These are phyloP conservation scores for Ziziphus jujuba DNA, from an alignment of 306 rosid genomes.

Conservation along the genomic window DNA sequence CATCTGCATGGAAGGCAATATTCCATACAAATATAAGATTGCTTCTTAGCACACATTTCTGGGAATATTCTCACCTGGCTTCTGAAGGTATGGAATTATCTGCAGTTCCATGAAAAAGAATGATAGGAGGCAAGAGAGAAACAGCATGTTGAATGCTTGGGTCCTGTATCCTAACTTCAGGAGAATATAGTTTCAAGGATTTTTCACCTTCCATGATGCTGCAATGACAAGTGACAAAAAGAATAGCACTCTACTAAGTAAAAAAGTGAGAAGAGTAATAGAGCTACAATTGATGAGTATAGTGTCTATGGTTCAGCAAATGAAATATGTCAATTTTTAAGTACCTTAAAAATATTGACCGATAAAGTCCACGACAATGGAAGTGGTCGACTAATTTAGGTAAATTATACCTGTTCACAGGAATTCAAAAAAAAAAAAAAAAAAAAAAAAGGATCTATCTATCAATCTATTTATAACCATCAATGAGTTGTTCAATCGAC, in stretches of 20 bases:
- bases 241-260: neutral
- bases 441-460: constrained; percentile 2
- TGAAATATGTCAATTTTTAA: constrained; percentile 8
- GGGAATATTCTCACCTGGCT: constrained; percentile 63
- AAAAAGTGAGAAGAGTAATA: neutral
- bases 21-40: neutral
- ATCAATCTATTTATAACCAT: constrained; percentile 25
- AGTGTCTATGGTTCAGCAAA: constrained; percentile 12
- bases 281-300: neutral
- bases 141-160: constrained; percentile 44
- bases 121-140: constrained; percentile 65
- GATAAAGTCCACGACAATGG: constrained; percentile 75
- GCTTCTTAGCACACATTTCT: constrained; percentile 3
- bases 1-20: neutral
- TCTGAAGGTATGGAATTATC: constrained; percentile 85
- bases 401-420: constrained; percentile 72
- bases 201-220: constrained; percentile 96
- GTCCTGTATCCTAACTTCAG: constrained; percentile 66
- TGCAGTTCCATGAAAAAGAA: constrained; percentile 82
- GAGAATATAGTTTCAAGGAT: constrained; percentile 68
- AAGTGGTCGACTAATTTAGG: constrained; percentile 75
- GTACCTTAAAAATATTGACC: constrained; percentile 83
- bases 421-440: constrained; percentile 15
- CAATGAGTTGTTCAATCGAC: constrained; percentile 23
- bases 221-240: constrained; percentile 16